phyloP scores from a whole-genome alignment of 2,329 filamentous ascomycete species.

The Penicillium sp. region DNA sequence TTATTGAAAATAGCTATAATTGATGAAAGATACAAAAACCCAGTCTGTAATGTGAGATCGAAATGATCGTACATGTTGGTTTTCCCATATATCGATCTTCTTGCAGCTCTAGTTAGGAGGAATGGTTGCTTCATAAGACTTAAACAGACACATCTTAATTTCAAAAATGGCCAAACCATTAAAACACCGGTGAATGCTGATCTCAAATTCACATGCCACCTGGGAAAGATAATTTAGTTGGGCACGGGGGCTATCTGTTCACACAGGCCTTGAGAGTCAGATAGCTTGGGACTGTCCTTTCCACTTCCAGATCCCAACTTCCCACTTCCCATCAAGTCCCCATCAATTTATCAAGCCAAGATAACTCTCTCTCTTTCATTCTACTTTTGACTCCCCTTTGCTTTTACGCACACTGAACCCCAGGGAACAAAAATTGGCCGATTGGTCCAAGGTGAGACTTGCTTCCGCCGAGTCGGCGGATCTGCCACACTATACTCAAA shows the following conservation, averaged over 20 bases:
- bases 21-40: no score
- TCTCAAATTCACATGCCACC: not conserved
- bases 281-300: not conserved
- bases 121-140: not conserved
- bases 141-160: not conserved
- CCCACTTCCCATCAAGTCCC: not conserved
- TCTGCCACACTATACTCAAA: not conserved
- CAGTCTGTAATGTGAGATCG: no score
- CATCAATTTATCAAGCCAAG: not conserved
- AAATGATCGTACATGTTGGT: no score
- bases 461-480: not conserved
- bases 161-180: not conserved
- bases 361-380: no score
- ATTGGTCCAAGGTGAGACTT: not conserved
- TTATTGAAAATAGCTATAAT: no score
- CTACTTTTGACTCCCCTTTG: not conserved
- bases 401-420: not conserved
- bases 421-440: not conserved
- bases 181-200: not conserved
- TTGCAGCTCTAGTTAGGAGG: not conserved
- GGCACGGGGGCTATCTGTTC: not conserved
- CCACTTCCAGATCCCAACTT: not conserved
- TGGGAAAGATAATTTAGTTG: not conserved
- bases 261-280: no score
- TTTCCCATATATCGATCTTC: not conserved